Conservation (phyloP, 352 stramenopile species). For the Phytopythium vexans region DNA sequence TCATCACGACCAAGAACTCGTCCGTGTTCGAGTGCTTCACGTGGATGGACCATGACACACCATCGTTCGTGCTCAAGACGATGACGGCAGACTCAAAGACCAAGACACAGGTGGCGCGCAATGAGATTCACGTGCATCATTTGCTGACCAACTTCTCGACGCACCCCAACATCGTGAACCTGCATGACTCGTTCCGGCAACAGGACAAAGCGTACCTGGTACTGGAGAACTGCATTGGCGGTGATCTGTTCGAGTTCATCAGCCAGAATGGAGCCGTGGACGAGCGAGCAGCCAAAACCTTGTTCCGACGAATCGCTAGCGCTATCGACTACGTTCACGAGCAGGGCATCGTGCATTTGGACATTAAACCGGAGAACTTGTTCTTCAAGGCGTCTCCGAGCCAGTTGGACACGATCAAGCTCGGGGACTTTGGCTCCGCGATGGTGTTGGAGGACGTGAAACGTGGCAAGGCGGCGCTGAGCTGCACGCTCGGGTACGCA, state of each 20-base stretch:
- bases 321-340: slow-evolving; percentile 59
- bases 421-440: slow-evolving; percentile 73
- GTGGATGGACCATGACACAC: slow-evolving; percentile 49
- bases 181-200: slow-evolving; percentile 63
- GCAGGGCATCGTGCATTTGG: slow-evolving; percentile 62
- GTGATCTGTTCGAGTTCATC: slow-evolving; percentile 62
- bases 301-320: slow-evolving; percentile 52
- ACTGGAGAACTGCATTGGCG: slow-evolving; percentile 57
- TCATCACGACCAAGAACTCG: slow-evolving; percentile 53
- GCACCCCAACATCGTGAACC: slow-evolving; percentile 61
- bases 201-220: slow-evolving; percentile 61
- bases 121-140: slow-evolving; percentile 64
- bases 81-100: slow-evolving; percentile 49
- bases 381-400: slow-evolving; percentile 56
- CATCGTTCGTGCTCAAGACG: slow-evolving; percentile 66
- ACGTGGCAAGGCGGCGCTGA: slow-evolving; percentile 33
- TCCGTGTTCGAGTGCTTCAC: slow-evolving; percentile 62
- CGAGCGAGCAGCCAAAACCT: slow-evolving; percentile 36
- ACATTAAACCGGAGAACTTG: slow-evolving; percentile 81
- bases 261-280: slow-evolving; percentile 48
- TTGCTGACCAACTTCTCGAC: slow-evolving; percentile 67
- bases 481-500: slow-evolving; percentile 74
- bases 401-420: slow-evolving; percentile 51
- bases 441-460: slow-evolving; percentile 30
- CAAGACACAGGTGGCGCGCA: slow-evolving; percentile 38